Evolutionary conservation across 2,329 filamentous ascomycete species (phyloP).

Genomic region (Colletotrichum chlorophyti): DNA sequence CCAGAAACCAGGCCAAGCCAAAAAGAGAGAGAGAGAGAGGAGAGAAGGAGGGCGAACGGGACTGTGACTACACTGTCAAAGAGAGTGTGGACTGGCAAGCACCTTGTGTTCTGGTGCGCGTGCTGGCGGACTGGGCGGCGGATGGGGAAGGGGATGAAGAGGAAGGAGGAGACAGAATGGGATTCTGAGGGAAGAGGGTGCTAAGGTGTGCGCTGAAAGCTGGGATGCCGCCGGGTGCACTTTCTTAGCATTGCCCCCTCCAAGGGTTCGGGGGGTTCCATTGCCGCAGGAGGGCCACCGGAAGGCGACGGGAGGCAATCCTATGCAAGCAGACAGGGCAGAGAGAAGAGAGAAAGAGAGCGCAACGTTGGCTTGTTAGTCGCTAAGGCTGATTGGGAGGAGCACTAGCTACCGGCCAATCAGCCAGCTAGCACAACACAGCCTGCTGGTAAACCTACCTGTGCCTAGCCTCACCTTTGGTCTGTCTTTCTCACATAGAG

Average conservation of each 20-base stretch:
- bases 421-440: neutral
- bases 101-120: constrained; percentile 17
- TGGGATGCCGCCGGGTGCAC: constrained; percentile 4
- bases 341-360: too few relatives aligned
- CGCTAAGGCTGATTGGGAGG: constrained; percentile 12
- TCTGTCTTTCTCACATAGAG: too few relatives aligned
- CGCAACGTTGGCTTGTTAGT: neutral
- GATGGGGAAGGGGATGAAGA: neutral
- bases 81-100: constrained; percentile 14
- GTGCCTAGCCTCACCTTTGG: too few relatives aligned
- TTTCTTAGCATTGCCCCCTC: too few relatives aligned
- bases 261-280: too few relatives aligned
- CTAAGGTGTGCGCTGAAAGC: neutral
- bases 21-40: constrained; percentile 21
- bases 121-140: constrained; percentile 20
- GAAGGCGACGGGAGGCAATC: too few relatives aligned
- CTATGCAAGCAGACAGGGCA: too few relatives aligned
- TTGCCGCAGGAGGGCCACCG: too few relatives aligned
- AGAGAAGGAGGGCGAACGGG: constrained; percentile 14
- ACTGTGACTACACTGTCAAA: constrained; percentile 21
- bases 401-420: constrained; percentile 19
- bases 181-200: constrained; percentile 9
- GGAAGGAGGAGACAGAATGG: constrained; percentile 3
- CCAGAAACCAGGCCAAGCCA: constrained; percentile 18
- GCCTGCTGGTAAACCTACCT: neutral